Percentiles rank a stretch among this genome's conserved stretches.
Evolutionary conservation across 192 early-diverging fungal species (phyloP).

Genomic region (Umbelopsis isabellina): DNA sequence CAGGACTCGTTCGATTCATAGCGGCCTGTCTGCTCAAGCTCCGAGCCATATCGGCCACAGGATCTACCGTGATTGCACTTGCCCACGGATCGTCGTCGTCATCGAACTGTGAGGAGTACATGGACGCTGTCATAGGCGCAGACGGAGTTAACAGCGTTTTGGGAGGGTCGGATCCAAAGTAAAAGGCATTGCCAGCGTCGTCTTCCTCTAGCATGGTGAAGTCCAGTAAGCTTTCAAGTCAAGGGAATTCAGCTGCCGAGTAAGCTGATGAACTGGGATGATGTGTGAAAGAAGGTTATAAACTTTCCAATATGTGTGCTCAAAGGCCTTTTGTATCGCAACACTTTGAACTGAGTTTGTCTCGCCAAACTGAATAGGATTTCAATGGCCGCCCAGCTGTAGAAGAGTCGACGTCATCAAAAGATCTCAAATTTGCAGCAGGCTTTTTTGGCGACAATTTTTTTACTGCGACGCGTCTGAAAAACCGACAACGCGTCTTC

Average conservation of each 20-base stretch:
- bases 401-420: not conserved
- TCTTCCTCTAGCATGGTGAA: slow-evolving; percentile 33
- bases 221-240: not conserved
- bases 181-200: slow-evolving; percentile 30
- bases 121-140: slow-evolving; percentile 24
- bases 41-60: slow-evolving; percentile 20
- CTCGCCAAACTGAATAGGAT: too few relatives aligned
- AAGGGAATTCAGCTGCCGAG: too few relatives aligned
- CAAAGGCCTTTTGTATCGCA: too few relatives aligned
- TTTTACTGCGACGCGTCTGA: not conserved
- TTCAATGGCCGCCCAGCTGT: too few relatives aligned
- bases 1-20: not conserved
- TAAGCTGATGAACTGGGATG: too few relatives aligned
- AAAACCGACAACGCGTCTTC: slow-evolving; percentile 1
- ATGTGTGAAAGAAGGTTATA: too few relatives aligned
- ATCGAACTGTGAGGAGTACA: slow-evolving; percentile 35
- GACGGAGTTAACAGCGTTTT: slow-evolving; percentile 15
- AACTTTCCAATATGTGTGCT: too few relatives aligned
- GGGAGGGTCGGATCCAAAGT: slow-evolving; percentile 29
- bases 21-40: not conserved
- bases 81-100: slow-evolving; percentile 41
- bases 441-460: not conserved
- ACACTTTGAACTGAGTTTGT: too few relatives aligned
- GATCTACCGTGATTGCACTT: slow-evolving; percentile 8
- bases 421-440: not conserved